Conservation (phyloP, 371 early-diverging fungal genomes). For the Amoeboaphelidium protococcarum region DNA sequence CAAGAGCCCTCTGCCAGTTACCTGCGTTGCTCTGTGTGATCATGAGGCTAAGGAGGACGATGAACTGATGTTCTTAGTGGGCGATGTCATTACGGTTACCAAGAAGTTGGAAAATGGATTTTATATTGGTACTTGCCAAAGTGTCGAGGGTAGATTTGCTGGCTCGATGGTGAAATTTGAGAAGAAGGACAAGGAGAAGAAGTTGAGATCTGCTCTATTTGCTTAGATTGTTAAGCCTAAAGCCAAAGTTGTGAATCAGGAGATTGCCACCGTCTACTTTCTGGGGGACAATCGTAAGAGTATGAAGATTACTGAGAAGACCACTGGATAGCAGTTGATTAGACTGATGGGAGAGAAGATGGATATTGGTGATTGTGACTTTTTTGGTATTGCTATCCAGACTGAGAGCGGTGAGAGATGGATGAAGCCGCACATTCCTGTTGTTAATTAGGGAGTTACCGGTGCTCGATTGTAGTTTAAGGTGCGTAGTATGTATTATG, state of each 20-base stretch:
- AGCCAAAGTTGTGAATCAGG: neutral
- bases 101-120: neutral
- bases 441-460: neutral
- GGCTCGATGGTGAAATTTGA: neutral
- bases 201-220: neutral
- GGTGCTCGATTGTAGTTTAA: neutral
- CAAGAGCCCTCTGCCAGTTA: neutral
- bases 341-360: neutral
- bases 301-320: neutral
- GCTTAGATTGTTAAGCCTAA: neutral
- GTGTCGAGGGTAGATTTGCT: neutral
- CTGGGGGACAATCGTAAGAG: neutral
- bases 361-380: neutral
- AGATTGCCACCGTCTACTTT: neutral
- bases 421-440: neutral
- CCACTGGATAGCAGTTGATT: neutral
- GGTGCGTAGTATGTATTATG: neutral
- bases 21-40: neutral
- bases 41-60: neutral
- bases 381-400: neutral
- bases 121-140: neutral
- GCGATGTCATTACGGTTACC: neutral
- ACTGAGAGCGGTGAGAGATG: neutral
- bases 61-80: neutral
- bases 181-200: neutral